phyloP scores from a whole-genome alignment of 208 protist species.

The Zelonia costaricensis region DNA sequence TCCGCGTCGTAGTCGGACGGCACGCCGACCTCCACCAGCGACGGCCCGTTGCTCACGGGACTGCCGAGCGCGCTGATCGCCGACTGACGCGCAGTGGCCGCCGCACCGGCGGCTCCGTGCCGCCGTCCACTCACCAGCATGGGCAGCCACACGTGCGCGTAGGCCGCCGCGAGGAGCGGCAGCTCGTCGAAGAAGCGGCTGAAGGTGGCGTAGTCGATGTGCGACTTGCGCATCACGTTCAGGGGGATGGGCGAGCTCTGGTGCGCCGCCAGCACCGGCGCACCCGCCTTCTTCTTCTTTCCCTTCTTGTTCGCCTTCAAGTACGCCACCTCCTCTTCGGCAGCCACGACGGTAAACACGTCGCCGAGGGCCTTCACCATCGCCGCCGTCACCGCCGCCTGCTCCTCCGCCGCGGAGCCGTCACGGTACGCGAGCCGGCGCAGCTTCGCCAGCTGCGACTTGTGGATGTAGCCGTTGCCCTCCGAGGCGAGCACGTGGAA shows the following conservation, averaged over 20 bases:
- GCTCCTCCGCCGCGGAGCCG: conserved; percentile 19
- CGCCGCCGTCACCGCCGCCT: conserved; percentile 45
- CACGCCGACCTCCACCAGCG: not conserved
- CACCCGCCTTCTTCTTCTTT: conserved; percentile 36
- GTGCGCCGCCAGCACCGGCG: conserved; percentile 35
- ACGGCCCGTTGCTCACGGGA: not conserved
- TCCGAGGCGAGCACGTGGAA: conserved; percentile 55
- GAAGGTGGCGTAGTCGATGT: conserved; percentile 66
- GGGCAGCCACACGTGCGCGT: conserved; percentile 72
- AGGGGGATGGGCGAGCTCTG: conserved; percentile 73
- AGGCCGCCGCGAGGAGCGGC: conserved; percentile 64
- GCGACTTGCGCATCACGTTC: conserved; percentile 62
- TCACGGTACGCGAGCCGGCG: conserved; percentile 28
- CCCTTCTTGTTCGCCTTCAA: conserved; percentile 49
- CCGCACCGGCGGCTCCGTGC: not conserved
- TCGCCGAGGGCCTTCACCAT: conserved; percentile 76
- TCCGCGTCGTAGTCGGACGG: not conserved
- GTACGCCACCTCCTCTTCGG: conserved; percentile 69
- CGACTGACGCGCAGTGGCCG: too few species aligned
- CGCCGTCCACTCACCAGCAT: conserved; percentile 31
- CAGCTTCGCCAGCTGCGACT: conserved; percentile 39
- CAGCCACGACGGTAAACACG: conserved; percentile 46
- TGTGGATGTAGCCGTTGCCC: conserved; percentile 79
- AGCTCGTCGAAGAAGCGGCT: conserved; percentile 69
- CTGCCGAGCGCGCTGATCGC: too few species aligned